Evolutionary conservation across 2,329 filamentous ascomycete species (phyloP).

Genomic region (Tolypocladium album): DNA sequence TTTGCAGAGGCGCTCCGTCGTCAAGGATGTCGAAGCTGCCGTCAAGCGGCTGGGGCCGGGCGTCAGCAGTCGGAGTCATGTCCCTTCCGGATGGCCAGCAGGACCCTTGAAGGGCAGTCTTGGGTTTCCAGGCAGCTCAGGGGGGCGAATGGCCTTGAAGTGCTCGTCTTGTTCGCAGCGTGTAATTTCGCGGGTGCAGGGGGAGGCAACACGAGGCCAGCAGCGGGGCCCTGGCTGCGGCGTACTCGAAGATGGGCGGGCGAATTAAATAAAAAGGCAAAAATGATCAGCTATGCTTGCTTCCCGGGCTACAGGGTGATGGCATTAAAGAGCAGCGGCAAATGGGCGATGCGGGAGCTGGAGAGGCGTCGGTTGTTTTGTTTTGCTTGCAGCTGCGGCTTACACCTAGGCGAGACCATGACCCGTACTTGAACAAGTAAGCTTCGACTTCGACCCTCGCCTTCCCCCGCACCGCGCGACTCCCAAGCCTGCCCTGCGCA

Average conservation of each 20-base stretch:
- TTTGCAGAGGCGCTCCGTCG: constrained; percentile 1
- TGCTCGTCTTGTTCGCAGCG: not conserved
- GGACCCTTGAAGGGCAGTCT: not conserved
- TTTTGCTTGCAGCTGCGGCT: not conserved
- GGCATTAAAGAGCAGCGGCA: not conserved
- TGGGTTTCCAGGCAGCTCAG: not conserved
- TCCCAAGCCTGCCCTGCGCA: not conserved
- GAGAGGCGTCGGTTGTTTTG: not conserved
- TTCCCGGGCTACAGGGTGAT: not conserved
- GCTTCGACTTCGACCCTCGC: not conserved
- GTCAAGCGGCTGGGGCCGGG: not conserved
- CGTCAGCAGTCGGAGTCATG: constrained; percentile 1
- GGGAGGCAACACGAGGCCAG: not conserved
- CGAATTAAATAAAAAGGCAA: not conserved
- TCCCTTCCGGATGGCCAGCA: not conserved
- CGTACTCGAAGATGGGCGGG: not conserved
- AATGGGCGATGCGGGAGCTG: not conserved
- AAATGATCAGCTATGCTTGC: not conserved
- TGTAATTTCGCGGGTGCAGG: constrained; percentile 1
- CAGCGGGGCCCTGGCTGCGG: not conserved
- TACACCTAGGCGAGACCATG: not conserved
- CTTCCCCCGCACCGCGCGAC: not conserved
- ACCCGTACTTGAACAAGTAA: too few relatives aligned
- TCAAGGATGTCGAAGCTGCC: constrained; percentile 5
- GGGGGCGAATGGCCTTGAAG: not conserved